Conservation (phyloP, 2,329 filamentous ascomycete genomes). For the Sporothrix humicola region DNA sequence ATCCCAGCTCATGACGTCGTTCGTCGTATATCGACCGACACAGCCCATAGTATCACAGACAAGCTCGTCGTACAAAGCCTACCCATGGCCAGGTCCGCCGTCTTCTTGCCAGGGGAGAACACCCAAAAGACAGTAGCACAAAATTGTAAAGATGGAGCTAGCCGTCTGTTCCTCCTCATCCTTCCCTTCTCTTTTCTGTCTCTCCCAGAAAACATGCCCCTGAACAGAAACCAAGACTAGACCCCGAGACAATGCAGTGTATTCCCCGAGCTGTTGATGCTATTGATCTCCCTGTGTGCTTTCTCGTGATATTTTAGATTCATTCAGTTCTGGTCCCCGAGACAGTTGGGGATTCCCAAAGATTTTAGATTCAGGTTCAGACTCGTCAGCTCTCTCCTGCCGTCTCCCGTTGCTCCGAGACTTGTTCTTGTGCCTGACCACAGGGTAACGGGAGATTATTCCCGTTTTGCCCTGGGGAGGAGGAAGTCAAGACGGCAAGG, state of each 20-base stretch:
- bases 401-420: background rate
- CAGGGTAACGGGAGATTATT: background rate
- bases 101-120: background rate
- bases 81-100: background rate
- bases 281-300: background rate
- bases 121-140: background rate
- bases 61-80: background rate
- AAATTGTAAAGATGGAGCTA: background rate
- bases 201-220: background rate
- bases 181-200: background rate
- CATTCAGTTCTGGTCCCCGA: background rate
- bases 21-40: background rate
- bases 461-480: background rate
- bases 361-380: background rate
- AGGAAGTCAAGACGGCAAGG: too few relatives aligned
- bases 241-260: conserved; percentile 27
- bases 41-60: background rate
- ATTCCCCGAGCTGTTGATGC: background rate
- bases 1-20: conserved; percentile 9
- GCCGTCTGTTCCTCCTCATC: background rate
- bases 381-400: background rate
- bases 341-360: background rate
- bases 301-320: background rate
- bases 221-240: background rate
- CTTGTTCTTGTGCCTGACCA: background rate